Base-by-base conservation (phyloP, 1,284 basidiomycete genomes). In the Pseudozyma tsukubaensis region DNA sequence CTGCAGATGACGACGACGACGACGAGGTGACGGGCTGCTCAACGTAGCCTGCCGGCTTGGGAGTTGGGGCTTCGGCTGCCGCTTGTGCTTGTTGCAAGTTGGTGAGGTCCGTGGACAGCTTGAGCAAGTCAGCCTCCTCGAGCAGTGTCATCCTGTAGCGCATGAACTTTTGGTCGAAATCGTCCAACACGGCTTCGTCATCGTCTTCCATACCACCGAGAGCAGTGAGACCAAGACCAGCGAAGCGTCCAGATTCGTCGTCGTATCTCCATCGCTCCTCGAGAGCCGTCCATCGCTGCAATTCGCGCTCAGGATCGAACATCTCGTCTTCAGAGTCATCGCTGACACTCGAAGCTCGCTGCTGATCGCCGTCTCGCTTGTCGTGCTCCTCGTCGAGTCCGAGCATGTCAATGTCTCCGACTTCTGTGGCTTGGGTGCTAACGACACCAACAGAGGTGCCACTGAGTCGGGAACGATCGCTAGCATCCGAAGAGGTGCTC, bases 181-280 rank as follows among this genome's bases (percentile, higher is more conserved):
- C 82, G 50, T 84, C 82, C 45, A 84, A 40, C 16, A 84, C 80
- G 9, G 81, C 82, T 58, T 84, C 82, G 40, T 83, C 81, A 34
- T 84, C 82, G 24, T 83, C 81, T 47, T 84, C 82, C 82, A 84
- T 84, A 43, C 82, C 82, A 36, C 82, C 82, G 1, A 84, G 72
- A 12, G 81, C 78, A 8, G 76, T 70, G 4, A 84, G 80, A 37
- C 82, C 82, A 1, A 83, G 66, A 9, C 82, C 82, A 7, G 82
- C 82, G 59, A 78, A 84, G 16, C 78, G 72, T 7, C 82, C 82
- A 6, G 67, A 65, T 55, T 84, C 82, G 52, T 84, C 81, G 52
- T 84, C 81, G 59, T 84, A 84, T 21, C 81, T 65, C 82, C 82
- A 84, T 18, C 78, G 72, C 61, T 83, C 81, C 45, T 76, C 74